phyloP scores from a whole-genome alignment of 2,329 filamentous ascomycete genomes.

The Diplodia mutila region DNA sequence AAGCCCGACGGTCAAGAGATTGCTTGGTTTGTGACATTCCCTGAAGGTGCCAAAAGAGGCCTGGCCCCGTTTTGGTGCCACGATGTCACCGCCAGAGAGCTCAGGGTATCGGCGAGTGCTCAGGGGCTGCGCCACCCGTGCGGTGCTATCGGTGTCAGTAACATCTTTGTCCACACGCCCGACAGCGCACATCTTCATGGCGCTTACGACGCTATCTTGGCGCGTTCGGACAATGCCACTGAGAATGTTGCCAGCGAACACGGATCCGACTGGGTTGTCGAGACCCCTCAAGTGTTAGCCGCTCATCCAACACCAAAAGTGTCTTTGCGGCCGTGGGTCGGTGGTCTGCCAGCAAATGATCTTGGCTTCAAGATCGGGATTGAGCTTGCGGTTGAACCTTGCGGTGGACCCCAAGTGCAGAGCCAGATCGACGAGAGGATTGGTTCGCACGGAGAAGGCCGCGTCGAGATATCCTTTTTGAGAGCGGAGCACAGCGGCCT shows the following conservation, averaged over 20 bases:
- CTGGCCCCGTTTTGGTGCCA: slow-evolving; percentile 65
- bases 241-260: no score
- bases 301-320: background rate
- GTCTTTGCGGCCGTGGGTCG: background rate
- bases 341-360: background rate
- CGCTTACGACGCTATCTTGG: slow-evolving; percentile 13
- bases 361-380: background rate
- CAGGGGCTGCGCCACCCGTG: slow-evolving; percentile 54
- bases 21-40: slow-evolving; percentile 63
- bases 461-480: slow-evolving; percentile 7
- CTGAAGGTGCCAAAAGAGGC: slow-evolving; percentile 52
- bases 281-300: background rate
- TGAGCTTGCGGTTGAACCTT: slow-evolving; percentile 3
- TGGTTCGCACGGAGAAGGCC: background rate
- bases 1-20: slow-evolving; percentile 60
- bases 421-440: background rate
- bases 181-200: background rate
- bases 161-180: slow-evolving; percentile 35
- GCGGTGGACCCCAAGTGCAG: slow-evolving; percentile 2
- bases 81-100: slow-evolving; percentile 61
- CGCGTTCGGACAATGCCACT: background rate
- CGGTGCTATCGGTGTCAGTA: slow-evolving; percentile 52
- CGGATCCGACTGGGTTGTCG: background rate
- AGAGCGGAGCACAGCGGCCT: background rate
- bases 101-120: slow-evolving; percentile 57